Conservation (phyloP, 129 eudicot species). For the Centella asiatica region DNA sequence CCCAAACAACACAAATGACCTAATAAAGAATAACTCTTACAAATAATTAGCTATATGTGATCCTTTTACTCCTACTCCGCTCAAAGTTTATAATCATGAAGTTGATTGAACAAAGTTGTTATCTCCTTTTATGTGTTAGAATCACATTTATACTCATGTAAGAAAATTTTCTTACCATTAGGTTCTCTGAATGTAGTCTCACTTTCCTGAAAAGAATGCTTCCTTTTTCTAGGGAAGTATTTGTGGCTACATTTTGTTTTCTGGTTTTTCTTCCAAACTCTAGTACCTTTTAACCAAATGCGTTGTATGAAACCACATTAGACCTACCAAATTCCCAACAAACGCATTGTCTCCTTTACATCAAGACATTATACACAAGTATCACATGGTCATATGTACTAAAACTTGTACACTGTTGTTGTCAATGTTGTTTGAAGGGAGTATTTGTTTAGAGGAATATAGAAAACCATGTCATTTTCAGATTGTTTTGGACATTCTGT, state of each 20-base stretch:
- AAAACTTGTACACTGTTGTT: background rate
- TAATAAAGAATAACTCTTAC: no score
- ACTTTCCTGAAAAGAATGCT: background rate
- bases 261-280: background rate
- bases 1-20: no score
- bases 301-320: background rate
- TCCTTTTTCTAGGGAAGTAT: background rate
- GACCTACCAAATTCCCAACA: background rate
- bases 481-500: background rate
- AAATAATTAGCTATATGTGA: no score
- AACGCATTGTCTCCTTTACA: background rate
- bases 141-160: no score
- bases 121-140: no score
- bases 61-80: no score
- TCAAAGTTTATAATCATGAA: no score
- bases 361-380: background rate
- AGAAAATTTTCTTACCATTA: background rate
- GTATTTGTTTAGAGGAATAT: conserved; percentile 2
- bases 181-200: background rate
- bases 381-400: background rate
- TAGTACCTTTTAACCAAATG: background rate
- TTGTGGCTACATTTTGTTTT: background rate
- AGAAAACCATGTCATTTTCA: background rate
- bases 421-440: conserved; percentile 1
- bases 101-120: no score